A percentile compares a stretch with the other conserved stretches of the same genome.
These are phyloP conservation scores for Cyberlindnera americana DNA, from an alignment of 805 yeast species.

Conservation along the genomic window DNA sequence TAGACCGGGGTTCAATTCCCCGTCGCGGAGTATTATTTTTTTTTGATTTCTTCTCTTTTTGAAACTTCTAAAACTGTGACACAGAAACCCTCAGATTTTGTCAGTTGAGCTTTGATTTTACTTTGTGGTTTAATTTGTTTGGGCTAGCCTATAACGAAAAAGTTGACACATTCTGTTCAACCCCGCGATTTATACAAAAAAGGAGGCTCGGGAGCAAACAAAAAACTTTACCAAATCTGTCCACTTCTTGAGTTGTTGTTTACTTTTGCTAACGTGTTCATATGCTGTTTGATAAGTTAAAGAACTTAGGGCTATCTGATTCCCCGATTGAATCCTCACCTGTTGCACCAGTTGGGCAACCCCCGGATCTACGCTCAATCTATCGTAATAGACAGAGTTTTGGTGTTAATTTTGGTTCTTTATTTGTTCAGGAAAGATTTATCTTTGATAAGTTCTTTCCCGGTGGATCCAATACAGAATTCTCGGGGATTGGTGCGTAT, in stretches of 20 bases:
- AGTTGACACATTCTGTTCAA: no score
- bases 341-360: slow-evolving; percentile 21
- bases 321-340: slow-evolving; percentile 2
- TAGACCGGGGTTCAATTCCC: slow-evolving; percentile 28
- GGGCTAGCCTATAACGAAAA: no score
- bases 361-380: slow-evolving; percentile 43
- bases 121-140: no score
- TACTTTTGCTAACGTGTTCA: no score
- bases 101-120: no score
- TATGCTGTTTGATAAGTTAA: slow-evolving; percentile 10
- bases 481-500: slow-evolving; percentile 59
- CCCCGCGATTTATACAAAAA: neutral
- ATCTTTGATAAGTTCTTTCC: slow-evolving; percentile 62
- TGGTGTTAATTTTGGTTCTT: slow-evolving; percentile 84
- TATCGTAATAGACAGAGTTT: slow-evolving; percentile 59
- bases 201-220: neutral
- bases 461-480: slow-evolving; percentile 60
- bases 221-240: neutral
- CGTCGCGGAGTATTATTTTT: slow-evolving; percentile 24
- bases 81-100: slow-evolving; percentile 27
- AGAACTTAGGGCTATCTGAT: slow-evolving; percentile 1
- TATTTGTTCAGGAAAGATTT: slow-evolving; percentile 79
- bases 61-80: no score
- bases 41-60: neutral
- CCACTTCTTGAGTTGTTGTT: no score